Evolutionary conservation across 305 asterid species (phyloP).

Genomic region (Petunia hybrid): DNA sequence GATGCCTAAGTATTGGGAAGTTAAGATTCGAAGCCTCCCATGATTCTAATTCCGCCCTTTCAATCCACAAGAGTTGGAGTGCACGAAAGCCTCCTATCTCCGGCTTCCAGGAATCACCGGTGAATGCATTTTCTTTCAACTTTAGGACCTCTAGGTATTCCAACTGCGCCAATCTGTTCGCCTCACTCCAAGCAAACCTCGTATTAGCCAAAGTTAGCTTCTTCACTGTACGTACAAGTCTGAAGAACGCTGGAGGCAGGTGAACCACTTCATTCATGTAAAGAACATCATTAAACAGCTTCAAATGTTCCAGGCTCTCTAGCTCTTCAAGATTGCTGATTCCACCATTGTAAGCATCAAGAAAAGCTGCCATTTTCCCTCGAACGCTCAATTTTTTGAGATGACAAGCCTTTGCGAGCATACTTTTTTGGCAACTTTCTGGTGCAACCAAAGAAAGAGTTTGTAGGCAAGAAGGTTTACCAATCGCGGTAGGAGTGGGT

Average conservation of each 20-base stretch:
- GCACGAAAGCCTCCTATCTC: conserved; percentile 51
- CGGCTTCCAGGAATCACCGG: conserved; percentile 52
- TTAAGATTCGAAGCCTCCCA: conserved; percentile 48
- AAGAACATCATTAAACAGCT: conserved; percentile 51
- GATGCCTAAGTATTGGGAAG: conserved; percentile 51
- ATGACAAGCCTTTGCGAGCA: conserved; percentile 50
- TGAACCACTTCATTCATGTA: conserved; percentile 36
- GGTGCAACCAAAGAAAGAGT: conserved; percentile 58
- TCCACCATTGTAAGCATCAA: conserved; percentile 35
- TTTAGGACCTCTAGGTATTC: conserved; percentile 56
- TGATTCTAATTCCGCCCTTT: conserved; percentile 44
- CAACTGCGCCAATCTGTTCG: conserved; percentile 51
- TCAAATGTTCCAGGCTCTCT: conserved; percentile 49
- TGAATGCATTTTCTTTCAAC: conserved; percentile 55
- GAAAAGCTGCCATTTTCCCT: conserved; percentile 45
- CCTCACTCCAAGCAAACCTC: conserved; percentile 55
- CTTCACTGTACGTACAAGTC: conserved; percentile 52
- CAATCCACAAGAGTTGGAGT: conserved; percentile 44
- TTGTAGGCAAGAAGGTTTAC: conserved; percentile 52
- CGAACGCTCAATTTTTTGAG: conserved; percentile 55
- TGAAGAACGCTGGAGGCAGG: conserved; percentile 42
- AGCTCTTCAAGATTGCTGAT: conserved; percentile 46
- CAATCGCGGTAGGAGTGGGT: conserved; percentile 15
- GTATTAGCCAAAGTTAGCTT: conserved; percentile 54
- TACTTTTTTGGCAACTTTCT: conserved; percentile 55